Base-by-base conservation (phyloP, 805 yeast genomes). In the Saccharomycopsis amapae region DNA sequence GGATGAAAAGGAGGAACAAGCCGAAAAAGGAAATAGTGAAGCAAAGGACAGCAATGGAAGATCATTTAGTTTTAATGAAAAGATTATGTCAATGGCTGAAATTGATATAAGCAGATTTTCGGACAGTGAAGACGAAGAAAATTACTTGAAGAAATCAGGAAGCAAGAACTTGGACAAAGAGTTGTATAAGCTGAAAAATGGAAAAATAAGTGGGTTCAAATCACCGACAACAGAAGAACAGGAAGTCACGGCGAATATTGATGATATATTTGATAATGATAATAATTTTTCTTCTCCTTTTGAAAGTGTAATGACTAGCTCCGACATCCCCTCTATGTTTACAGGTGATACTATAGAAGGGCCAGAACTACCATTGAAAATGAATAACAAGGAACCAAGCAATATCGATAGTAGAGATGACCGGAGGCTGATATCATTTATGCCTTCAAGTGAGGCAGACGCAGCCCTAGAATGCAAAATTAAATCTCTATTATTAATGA, bases 121-220 rank as follows among this genome's bases (percentile, higher is more conserved):
- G 4, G 45, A 44, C n/a, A 33, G 30, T 22, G 38, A 34, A 4
- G 38, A 38, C 4, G 42, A 39, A 6, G 37, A 38, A 17, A 39
- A 42, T 12, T 12, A 5, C 5, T 25, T 19, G 26, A 10, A 35
- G 25, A 22, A 20, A 12, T 5, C 43, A 24, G 24, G 40, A 38
- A 6, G 26, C 5, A 26, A 12, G 13, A 24, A 35, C 31, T 47
- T 43, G 22, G 35, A 52, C 49, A 18, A 52, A 48, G n/a, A 48
- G 41, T 12, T 50, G 35, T 10, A 36, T 53, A n/a, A 35, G 46
- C 13, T 58, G 56, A 38, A 53, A 56, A 23, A 51, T 51, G 18
- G 50, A 49, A 4, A 55, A 50, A 20, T 55, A 53, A 23, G 58
- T 58, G 33, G 52, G 53, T 1, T 55, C 54, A 17, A 42, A 63